Conservation (phyloP, 305 asterid species). For the Fraxinus platypoda region DNA sequence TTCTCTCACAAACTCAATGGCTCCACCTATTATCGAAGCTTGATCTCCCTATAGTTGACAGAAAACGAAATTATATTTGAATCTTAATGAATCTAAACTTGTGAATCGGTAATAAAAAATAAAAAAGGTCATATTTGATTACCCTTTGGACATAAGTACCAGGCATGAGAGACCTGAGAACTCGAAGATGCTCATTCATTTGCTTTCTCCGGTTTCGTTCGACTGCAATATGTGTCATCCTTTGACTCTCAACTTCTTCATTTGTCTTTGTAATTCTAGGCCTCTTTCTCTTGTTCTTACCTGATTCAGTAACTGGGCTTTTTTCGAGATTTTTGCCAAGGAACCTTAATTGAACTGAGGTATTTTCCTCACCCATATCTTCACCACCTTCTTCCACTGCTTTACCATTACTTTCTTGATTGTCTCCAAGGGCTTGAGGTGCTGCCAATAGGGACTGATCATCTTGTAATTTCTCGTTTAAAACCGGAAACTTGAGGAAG, state of each 20-base stretch:
- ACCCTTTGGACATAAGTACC: slow-evolving; percentile 95
- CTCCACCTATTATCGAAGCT: slow-evolving; percentile 97
- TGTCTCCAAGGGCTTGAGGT: slow-evolving; percentile 25
- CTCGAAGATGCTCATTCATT: slow-evolving; percentile 94
- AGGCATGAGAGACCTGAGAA: slow-evolving; percentile 93
- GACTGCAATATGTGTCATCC: slow-evolving; percentile 96
- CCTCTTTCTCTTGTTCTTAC: slow-evolving; percentile 74
- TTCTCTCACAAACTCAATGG: slow-evolving; percentile 88
- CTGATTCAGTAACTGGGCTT: slow-evolving; percentile 23
- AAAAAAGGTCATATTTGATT: slow-evolving; percentile 5
- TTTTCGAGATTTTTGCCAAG: slow-evolving; percentile 39
- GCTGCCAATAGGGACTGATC: slow-evolving; percentile 29
- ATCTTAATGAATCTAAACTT: slow-evolving; percentile 47
- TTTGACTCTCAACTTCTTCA: slow-evolving; percentile 91
- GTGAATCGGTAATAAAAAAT: not conserved
- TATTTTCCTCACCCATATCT: slow-evolving; percentile 13
- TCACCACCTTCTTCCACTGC: slow-evolving; percentile 20
- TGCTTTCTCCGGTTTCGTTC: slow-evolving; percentile 93
- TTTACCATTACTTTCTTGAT: slow-evolving; percentile 26
- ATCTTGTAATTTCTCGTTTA: slow-evolving; percentile 52
- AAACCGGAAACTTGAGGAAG: slow-evolving; percentile 85
- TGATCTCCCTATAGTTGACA: slow-evolving; percentile 70
- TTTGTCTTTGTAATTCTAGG: slow-evolving; percentile 57
- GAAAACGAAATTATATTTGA: slow-evolving; percentile 1
- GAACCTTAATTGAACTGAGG: slow-evolving; percentile 37